These are phyloP conservation scores for Limtongia smithiae DNA, from an alignment of 805 yeast genomes.

Conservation along the genomic window DNA sequence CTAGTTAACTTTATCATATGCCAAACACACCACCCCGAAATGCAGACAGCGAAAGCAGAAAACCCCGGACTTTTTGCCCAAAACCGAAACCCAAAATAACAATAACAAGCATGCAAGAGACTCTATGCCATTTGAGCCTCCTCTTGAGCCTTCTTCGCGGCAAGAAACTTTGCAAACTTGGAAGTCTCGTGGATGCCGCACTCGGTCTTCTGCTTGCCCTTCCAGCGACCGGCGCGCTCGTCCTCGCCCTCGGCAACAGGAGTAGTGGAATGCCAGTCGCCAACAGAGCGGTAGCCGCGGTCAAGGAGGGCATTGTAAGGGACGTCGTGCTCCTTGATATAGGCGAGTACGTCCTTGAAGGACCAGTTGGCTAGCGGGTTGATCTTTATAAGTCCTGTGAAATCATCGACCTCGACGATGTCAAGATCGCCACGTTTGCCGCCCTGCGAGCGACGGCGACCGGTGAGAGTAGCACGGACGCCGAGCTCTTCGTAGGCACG, in stretches of 20 bases:
- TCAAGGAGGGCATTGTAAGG: conserved; percentile 84
- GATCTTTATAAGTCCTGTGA: conserved; percentile 71
- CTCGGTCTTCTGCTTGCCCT: conserved; percentile 86
- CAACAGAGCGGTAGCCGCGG: conserved; percentile 84
- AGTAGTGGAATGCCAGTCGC: conserved; percentile 91
- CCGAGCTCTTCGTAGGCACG: conserved; percentile 71
- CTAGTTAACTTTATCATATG: too few relatives aligned
- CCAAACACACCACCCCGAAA: too few relatives aligned
- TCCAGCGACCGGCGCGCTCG: conserved; percentile 97
- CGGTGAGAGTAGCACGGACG: conserved; percentile 86
- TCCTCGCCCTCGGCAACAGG: conserved; percentile 92
- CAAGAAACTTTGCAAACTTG: conserved; percentile 61
- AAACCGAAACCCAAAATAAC: too few relatives aligned
- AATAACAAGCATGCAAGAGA: too few relatives aligned
- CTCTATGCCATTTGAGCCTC: too few relatives aligned
- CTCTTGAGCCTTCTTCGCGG: conserved; percentile 5
- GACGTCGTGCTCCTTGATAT: conserved; percentile 66
- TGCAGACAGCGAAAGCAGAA: too few relatives aligned
- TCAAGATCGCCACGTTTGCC: conserved; percentile 70
- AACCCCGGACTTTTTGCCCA: too few relatives aligned
- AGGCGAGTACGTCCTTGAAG: conserved; percentile 64
- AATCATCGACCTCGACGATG: conserved; percentile 69
- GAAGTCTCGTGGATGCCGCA: conserved; percentile 90
- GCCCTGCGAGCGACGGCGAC: conserved; percentile 87
- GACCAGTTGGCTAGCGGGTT: conserved; percentile 86